Percentiles rank a stretch among this genome's conserved stretches.
phyloP scores from a whole-genome alignment of 208 protist species.

The Phytomonas sp. region DNA sequence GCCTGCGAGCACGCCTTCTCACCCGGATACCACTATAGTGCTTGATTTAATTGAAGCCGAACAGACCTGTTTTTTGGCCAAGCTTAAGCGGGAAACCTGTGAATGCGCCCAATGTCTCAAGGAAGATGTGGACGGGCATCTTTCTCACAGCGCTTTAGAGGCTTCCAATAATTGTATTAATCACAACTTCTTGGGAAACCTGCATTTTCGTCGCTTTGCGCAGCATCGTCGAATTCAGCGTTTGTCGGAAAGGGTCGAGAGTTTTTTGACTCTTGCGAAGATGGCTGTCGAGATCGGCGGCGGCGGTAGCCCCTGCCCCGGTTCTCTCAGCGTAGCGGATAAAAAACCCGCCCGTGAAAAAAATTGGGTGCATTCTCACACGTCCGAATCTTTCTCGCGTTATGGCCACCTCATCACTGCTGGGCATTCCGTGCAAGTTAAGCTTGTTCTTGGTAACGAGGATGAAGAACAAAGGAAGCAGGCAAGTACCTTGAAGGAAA shows the following conservation, averaged over 20 bases:
- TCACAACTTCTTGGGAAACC: neutral
- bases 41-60: conserved; percentile 40
- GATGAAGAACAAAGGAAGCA: neutral
- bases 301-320: neutral
- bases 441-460: neutral
- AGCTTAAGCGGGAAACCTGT: conserved; percentile 24
- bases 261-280: neutral
- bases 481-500: neutral
- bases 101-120: neutral
- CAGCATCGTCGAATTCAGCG: conserved; percentile 22
- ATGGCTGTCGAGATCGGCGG: neutral
- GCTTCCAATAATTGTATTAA: neutral
- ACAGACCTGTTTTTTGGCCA: conserved; percentile 33
- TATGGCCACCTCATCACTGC: neutral
- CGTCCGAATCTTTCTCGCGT: neutral
- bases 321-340: neutral
- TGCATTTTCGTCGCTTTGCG: conserved; percentile 17
- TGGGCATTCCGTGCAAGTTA: neutral
- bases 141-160: neutral
- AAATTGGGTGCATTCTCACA: neutral
- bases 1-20: conserved; percentile 4
- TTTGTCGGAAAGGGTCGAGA: conserved; percentile 11
- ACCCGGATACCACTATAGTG: conserved; percentile 41
- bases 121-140: neutral
- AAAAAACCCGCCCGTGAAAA: neutral